Percentiles rank a stretch among this genome's conserved stretches.
phyloP scores from a whole-genome alignment of 2,329 filamentous ascomycete species.

The Sporothrix phasma region DNA sequence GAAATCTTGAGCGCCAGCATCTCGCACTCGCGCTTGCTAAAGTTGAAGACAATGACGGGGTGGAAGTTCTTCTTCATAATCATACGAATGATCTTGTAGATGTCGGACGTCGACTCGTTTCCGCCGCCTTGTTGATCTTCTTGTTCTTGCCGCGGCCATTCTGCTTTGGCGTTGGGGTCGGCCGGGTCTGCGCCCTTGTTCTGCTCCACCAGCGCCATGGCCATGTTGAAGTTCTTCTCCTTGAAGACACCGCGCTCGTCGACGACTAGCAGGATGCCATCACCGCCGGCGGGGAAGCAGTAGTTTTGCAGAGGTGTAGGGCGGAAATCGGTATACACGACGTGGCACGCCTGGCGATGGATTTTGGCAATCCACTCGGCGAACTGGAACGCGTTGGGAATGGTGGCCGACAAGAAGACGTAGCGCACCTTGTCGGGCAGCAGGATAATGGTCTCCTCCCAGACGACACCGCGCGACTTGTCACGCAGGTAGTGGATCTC shows the following conservation, averaged over 20 bases:
- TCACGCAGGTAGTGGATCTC: conserved; percentile 98
- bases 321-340: conserved; percentile 97
- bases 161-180: conserved; percentile 65
- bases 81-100: conserved; percentile 98
- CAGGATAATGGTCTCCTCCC: conserved; percentile 98
- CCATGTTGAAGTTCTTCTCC: conserved; percentile 94
- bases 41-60: conserved; percentile 98
- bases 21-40: conserved; percentile 96
- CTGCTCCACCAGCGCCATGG: conserved; percentile 82
- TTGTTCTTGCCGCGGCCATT: conserved; percentile 89
- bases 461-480: conserved; percentile 87
- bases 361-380: conserved; percentile 99
- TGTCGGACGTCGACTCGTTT: conserved; percentile 60
- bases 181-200: conserved; percentile 77
- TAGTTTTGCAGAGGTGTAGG: conserved; percentile 96
- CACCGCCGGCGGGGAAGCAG: conserved; percentile 87
- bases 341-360: conserved; percentile 93
- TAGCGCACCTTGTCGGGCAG: conserved; percentile 97
- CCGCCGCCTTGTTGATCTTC: conserved; percentile 75
- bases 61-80: conserved; percentile 97
- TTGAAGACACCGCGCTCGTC: conserved; percentile 95
- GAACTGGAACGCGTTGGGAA: conserved; percentile 98
- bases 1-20: conserved; percentile 80
- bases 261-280: conserved; percentile 87
- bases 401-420: conserved; percentile 95